These are phyloP conservation scores for Backusella westeae DNA, from an alignment of 192 early-diverging fungal species.

Conservation along the genomic window DNA sequence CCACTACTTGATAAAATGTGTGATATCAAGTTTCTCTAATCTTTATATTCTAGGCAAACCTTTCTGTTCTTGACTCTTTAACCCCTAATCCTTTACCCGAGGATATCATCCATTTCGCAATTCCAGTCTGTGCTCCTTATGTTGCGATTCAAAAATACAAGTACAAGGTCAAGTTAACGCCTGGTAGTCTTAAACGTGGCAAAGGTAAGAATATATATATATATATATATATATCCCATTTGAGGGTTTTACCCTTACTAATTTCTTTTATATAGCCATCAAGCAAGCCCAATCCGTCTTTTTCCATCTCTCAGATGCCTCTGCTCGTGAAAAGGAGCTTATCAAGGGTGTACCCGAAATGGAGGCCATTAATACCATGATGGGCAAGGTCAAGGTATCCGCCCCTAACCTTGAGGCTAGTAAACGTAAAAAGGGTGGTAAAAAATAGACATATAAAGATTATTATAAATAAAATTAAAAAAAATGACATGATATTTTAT, in stretches of 20 bases:
- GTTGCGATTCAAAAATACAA: slow-evolving; percentile 80
- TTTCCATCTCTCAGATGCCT: slow-evolving; percentile 29
- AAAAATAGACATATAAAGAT: not conserved
- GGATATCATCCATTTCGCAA: slow-evolving; percentile 80
- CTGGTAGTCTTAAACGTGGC: slow-evolving; percentile 90
- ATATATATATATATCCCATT: too few species aligned
- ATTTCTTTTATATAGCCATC: slow-evolving; percentile 21
- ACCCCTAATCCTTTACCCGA: slow-evolving; percentile 74
- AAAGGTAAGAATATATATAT: slow-evolving; percentile 49
- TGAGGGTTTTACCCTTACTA: not conserved
- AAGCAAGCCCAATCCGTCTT: slow-evolving; percentile 44
- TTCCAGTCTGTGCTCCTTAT: slow-evolving; percentile 92
- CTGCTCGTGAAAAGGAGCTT: slow-evolving; percentile 68
- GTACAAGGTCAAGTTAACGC: slow-evolving; percentile 92
- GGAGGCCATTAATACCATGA: slow-evolving; percentile 78
- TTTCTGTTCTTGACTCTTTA: slow-evolving; percentile 75
- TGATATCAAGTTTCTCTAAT: not conserved
- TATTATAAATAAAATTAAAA: not conserved
- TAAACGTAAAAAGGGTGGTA: slow-evolving; percentile 53
- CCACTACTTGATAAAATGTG: not conserved
- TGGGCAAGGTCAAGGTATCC: slow-evolving; percentile 85
- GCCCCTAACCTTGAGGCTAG: slow-evolving; percentile 72
- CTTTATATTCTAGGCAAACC: slow-evolving; percentile 35
- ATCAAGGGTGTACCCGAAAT: slow-evolving; percentile 83
- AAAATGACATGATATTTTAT: not conserved